Evolutionary conservation across 2,329 filamentous ascomycete species (phyloP), one percentile per base, ranked within the genome.

Genomic region (Amauroascus verrucosus): DNA sequence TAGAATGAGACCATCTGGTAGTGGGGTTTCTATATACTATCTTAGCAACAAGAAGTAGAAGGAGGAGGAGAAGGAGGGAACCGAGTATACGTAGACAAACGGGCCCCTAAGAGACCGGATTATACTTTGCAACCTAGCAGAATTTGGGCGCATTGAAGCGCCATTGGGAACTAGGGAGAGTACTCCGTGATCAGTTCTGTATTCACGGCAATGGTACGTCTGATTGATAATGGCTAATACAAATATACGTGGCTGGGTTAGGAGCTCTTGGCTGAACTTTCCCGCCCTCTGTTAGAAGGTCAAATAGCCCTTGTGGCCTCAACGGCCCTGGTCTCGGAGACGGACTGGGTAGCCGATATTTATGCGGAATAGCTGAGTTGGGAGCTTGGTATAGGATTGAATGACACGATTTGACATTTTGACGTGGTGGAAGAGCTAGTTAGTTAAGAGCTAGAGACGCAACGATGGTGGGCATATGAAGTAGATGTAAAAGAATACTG

Each of bases 1-100:
- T 9, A 62, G 48, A 44, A 61, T 61, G 0, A 62, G 56, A 56
- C 61, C 59, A 16, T 59, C 50, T 20, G 60, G 60, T 9, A 46
- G n/a, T 6, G 2, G 14, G n/a, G 11, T 30, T 14, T 18, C 51
- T 35, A 18, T 37, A 37, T n/a, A 5, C 8, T 37, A n/a, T 32
- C 11, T 37, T 5, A 37, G 14, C 9, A 37, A 14, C 14, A 11
- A 30, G 11, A n/a, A n/a, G n/a, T n/a, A n/a, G n/a, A n/a, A n/a
- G n/a, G n/a, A n/a, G n/a, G n/a, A n/a, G n/a, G n/a, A n/a, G n/a
- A n/a, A n/a, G n/a, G 40, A 24, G 30, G 51, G 51, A 22, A 56
- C 30, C 14, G 51, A 43, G 47, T 54, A 58, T 11, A 58, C 26
- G 40, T 26, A 52, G 24, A 30, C 44, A 16, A 20, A 18, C 3